phyloP scores from a whole-genome alignment of 768 basidiomycete species.

The Russula sp. region DNA sequence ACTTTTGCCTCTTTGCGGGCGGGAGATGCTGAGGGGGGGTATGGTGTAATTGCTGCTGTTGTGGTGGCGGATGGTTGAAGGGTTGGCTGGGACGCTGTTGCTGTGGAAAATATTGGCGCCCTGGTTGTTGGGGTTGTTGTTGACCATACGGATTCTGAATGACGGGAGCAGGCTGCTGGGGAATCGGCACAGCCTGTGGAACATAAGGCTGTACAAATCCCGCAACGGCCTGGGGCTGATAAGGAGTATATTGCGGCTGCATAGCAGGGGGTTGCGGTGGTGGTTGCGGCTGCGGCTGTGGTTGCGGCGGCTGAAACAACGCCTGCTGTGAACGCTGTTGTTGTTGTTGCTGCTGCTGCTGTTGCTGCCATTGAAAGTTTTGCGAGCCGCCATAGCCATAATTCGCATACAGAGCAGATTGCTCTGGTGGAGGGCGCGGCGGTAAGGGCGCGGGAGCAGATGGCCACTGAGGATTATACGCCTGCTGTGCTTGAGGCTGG shows the following conservation, averaged over 20 bases:
- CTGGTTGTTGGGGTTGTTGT: constrained; percentile 34
- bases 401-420: constrained; percentile 82
- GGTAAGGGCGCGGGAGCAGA: constrained; percentile 33
- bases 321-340: constrained; percentile 47
- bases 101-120: constrained; percentile 38
- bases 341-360: constrained; percentile 51
- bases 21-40: constrained; percentile 75
- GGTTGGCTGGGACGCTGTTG: constrained; percentile 41
- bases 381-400: constrained; percentile 80
- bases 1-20: constrained; percentile 85
- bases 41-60: constrained; percentile 45
- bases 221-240: constrained; percentile 53
- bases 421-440: constrained; percentile 64
- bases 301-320: constrained; percentile 44
- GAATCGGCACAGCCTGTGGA: constrained; percentile 49
- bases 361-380: constrained; percentile 52
- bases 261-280: constrained; percentile 48
- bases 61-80: constrained; percentile 24
- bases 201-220: constrained; percentile 61
- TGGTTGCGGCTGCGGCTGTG: constrained; percentile 41
- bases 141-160: constrained; percentile 31
- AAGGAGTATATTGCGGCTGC: constrained; percentile 60
- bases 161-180: constrained; percentile 41
- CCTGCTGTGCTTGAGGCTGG: constrained; percentile 44
- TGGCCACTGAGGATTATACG: constrained; percentile 63